Base-by-base conservation (phyloP, 108 stramenopile species). In the Aurantiochytrium sp. region DNA sequence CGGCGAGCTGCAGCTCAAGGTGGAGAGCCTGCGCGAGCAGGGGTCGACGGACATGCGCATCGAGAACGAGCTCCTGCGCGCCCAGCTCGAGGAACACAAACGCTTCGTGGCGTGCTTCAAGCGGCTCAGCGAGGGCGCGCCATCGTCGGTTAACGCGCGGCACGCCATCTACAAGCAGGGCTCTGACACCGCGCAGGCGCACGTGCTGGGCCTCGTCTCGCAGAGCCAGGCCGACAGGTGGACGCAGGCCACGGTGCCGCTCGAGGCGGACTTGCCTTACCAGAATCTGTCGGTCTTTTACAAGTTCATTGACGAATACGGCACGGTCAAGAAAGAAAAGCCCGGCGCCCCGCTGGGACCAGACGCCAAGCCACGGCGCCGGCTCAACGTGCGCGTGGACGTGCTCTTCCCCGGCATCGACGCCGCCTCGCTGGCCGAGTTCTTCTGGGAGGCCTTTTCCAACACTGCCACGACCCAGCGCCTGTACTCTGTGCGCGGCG, bases 221-320 rank as follows among this genome's bases (percentile, higher is more conserved):
- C 73, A 81, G 45, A 81, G 73, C 32, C 73, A 81, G 30, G 73
- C 42, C 12, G 73, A 81, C 39, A 37, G 32, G 21, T 81, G 73
- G 73, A 41, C 21, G 45, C 73, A 81, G 45, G 73, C 73, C 8
- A 81, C 73, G 21, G 73, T 81, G 45, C 73, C 73, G 45, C 73
- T 81, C 1, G 73, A 81, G 27, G 73, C 73, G 12, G 73, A 81
- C 32, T 24, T 81, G 73, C 73, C 73, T 6, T 81, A 81, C 39
- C 73, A 81, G 24, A 81, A 81, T n/a, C 30, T 81, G 15, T 81
- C 73, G n/a, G 73, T 81, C 10, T 81, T 81, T 81, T 81, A 81
- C 73, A 81, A 81, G 73, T 81, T 81, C 73, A 81, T 48, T 12
- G 73, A 81, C 73, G 73, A 81, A 24, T 81, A 48, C 24, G 45